phyloP scores from a whole-genome alignment of 2,329 filamentous ascomycete species.

The Apiospora malaysiana region DNA sequence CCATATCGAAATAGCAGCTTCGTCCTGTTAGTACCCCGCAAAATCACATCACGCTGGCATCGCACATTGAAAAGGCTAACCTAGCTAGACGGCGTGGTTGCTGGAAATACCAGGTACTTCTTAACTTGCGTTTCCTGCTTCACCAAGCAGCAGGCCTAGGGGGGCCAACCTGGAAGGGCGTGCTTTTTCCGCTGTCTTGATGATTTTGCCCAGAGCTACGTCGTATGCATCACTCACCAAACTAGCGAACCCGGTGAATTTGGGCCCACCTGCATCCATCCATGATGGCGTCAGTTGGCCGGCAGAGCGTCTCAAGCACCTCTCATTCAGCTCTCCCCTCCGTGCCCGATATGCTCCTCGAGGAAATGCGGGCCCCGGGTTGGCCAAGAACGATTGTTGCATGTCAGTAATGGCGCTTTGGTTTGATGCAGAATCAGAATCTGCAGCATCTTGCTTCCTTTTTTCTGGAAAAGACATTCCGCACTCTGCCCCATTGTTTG shows the following conservation, averaged over 20 bases:
- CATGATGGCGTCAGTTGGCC: background rate
- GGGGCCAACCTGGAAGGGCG: too few species aligned
- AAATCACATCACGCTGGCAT: background rate
- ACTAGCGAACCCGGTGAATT: background rate
- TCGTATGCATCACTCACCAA: background rate
- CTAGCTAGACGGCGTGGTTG: background rate
- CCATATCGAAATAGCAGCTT: background rate
- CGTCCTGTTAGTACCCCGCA: background rate
- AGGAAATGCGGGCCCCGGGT: too few species aligned
- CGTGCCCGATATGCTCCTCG: too few species aligned
- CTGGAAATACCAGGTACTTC: background rate
- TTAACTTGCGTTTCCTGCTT: background rate
- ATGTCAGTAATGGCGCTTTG: background rate
- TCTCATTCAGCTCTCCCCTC: background rate
- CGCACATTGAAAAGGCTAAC: slow-evolving; percentile 8
- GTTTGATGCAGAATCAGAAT: background rate
- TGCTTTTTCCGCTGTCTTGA: background rate
- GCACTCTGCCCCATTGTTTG: background rate
- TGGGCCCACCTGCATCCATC: background rate
- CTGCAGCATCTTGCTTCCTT: background rate
- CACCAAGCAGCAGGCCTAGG: background rate
- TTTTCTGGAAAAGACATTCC: background rate
- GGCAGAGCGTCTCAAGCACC: background rate
- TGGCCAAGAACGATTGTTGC: too few species aligned
- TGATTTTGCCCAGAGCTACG: background rate